These are phyloP conservation scores for Neofusicoccum ribis DNA, from an alignment of 2,329 filamentous ascomycete genomes.

Conservation along the genomic window DNA sequence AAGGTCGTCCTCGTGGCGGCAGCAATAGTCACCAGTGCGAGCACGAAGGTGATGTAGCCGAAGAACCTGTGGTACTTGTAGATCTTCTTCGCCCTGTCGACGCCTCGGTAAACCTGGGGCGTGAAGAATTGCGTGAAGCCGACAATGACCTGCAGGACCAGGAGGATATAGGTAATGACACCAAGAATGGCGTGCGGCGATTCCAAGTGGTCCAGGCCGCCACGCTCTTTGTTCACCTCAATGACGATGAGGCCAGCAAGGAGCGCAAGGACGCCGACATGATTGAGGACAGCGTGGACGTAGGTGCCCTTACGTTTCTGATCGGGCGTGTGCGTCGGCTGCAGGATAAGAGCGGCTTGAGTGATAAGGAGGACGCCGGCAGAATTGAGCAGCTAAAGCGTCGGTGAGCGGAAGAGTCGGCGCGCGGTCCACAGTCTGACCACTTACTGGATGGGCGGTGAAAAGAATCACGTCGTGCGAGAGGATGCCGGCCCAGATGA, in stretches of 20 bases:
- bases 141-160: constrained; percentile 72
- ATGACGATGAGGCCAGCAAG: constrained; percentile 69
- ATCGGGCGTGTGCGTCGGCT: constrained; percentile 75
- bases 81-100: constrained; percentile 74
- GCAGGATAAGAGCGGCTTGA: constrained; percentile 79
- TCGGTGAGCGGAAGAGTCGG: constrained; percentile 14
- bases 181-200: constrained; percentile 82
- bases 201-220: constrained; percentile 70
- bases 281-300: constrained; percentile 70
- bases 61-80: constrained; percentile 86
- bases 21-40: constrained; percentile 72
- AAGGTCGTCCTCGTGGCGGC: constrained; percentile 77
- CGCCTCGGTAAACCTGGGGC: constrained; percentile 73
- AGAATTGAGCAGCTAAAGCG: constrained; percentile 53
- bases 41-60: constrained; percentile 71
- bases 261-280: constrained; percentile 62
- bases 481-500: constrained; percentile 79
- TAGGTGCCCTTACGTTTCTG: constrained; percentile 69
- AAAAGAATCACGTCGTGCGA: constrained; percentile 74
- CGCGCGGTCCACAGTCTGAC: constrained; percentile 1
- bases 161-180: constrained; percentile 68
- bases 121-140: constrained; percentile 81
- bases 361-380: constrained; percentile 72
- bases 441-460: constrained; percentile 79
- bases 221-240: constrained; percentile 78